Percentiles rank a stretch among this genome's conserved stretches.
Evolutionary conservation across 2,329 filamentous ascomycete genomes (phyloP).

Genomic region (Dactylellina sp.): DNA sequence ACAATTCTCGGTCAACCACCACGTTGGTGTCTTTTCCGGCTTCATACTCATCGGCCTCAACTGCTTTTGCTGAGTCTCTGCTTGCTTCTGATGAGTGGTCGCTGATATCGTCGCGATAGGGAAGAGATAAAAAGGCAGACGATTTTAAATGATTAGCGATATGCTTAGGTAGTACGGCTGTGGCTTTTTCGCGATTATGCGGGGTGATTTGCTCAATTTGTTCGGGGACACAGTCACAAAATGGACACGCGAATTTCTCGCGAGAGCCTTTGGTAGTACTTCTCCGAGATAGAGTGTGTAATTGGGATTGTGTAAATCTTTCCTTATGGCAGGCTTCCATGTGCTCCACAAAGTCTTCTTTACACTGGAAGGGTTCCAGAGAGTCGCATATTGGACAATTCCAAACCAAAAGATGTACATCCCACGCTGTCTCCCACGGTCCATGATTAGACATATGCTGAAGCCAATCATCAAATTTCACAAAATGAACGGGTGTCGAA

Average conservation of each 20-base stretch:
- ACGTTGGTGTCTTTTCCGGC: neutral
- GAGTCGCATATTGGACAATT: slow-evolving; percentile 15
- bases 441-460: slow-evolving; percentile 23
- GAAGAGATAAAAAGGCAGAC: slow-evolving; percentile 12
- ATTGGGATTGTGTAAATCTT: slow-evolving; percentile 10
- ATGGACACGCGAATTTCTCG: slow-evolving; percentile 12
- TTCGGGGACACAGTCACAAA: slow-evolving; percentile 25
- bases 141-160: slow-evolving; percentile 26
- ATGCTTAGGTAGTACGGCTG: slow-evolving; percentile 5
- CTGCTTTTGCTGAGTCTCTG: neutral
- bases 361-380: slow-evolving; percentile 20
- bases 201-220: slow-evolving; percentile 15
- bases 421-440: slow-evolving; percentile 15
- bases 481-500: neutral
- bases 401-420: slow-evolving; percentile 10
- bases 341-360: slow-evolving; percentile 15
- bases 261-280: neutral
- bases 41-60: neutral
- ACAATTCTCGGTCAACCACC: too few species aligned
- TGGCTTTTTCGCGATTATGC: slow-evolving; percentile 5
- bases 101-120: slow-evolving; percentile 14
- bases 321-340: neutral
- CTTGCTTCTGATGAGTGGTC: neutral
- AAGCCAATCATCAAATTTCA: slow-evolving; percentile 16
- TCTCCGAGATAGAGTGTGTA: slow-evolving; percentile 1